phyloP scores from a whole-genome alignment of 2,329 filamentous ascomycete species.

The Pestalotiopsis sp. region DNA sequence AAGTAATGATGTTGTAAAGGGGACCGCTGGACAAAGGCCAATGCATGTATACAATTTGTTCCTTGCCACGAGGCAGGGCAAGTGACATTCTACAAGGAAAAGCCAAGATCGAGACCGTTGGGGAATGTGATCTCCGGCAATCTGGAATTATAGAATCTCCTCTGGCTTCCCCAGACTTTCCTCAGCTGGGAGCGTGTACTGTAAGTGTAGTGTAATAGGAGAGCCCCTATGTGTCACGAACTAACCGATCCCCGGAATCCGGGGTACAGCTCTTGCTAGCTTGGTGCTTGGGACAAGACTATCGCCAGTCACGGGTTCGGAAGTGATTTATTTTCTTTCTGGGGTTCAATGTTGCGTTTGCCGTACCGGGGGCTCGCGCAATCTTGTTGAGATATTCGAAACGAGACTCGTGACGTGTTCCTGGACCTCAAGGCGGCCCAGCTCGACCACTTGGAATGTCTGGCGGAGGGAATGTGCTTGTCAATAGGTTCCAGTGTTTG shows the following conservation, averaged over 20 bases:
- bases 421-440: conserved; percentile 7
- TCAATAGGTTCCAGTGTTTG: background rate
- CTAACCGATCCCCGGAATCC: background rate
- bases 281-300: background rate
- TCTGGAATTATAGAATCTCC: background rate
- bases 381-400: conserved; percentile 13
- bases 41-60: background rate
- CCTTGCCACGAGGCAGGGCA: background rate
- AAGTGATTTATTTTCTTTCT: background rate
- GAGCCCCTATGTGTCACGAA: background rate
- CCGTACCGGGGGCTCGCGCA: conserved; percentile 8
- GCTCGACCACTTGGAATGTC: conserved; percentile 3
- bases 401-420: conserved; percentile 16
- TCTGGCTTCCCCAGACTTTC: background rate
- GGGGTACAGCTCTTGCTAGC: conserved; percentile 2
- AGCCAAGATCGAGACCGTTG: background rate
- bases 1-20: background rate
- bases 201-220: background rate
- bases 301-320: background rate
- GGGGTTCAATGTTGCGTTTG: background rate
- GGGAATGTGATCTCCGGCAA: background rate
- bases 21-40: background rate
- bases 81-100: background rate
- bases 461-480: background rate
- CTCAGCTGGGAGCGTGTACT: background rate